Conservation (phyloP, 2,329 filamentous ascomycete species). For the Hyphodiscus sp. region DNA sequence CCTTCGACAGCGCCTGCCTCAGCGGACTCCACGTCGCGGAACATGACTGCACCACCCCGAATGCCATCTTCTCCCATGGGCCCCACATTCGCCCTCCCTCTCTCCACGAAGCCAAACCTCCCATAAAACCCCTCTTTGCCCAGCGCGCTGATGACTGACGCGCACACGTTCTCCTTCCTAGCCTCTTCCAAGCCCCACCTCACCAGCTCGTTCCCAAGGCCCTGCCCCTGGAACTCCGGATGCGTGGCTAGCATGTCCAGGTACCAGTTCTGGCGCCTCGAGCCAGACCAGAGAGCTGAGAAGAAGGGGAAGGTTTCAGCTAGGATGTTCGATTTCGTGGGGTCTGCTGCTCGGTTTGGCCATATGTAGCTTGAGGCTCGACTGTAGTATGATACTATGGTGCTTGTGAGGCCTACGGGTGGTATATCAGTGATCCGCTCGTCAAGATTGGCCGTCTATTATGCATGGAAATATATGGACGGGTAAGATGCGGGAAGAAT, state of each 20-base stretch:
- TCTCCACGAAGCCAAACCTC: constrained; percentile 27
- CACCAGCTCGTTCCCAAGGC: constrained; percentile 34
- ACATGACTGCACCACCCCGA: constrained; percentile 30
- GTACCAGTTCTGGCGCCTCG: constrained; percentile 33
- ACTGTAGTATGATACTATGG: too few relatives aligned
- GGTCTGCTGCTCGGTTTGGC: constrained; percentile 10
- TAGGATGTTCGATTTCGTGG: constrained; percentile 15
- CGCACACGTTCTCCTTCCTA: constrained; percentile 31
- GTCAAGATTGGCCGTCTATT: too few relatives aligned
- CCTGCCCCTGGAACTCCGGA: constrained; percentile 34
- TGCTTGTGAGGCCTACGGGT: too few relatives aligned
- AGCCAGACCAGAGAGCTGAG: constrained; percentile 26
- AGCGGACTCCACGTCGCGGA: constrained; percentile 4
- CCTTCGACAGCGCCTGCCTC: too few relatives aligned
- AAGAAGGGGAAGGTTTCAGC: constrained; percentile 19
- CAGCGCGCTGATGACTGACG: constrained; percentile 34
- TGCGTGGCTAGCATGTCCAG: constrained; percentile 34
- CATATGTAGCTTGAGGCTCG: not conserved
- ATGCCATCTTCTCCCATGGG: constrained; percentile 23
- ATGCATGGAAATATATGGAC: too few relatives aligned
- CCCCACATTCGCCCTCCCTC: constrained; percentile 30
- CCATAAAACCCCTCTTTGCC: constrained; percentile 36
- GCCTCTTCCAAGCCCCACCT: constrained; percentile 36
- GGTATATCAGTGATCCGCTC: too few relatives aligned
- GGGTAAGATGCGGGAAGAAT: too few relatives aligned